Base-by-base conservation (phyloP, 441 rosid species). In the Eruca vesicaria region DNA sequence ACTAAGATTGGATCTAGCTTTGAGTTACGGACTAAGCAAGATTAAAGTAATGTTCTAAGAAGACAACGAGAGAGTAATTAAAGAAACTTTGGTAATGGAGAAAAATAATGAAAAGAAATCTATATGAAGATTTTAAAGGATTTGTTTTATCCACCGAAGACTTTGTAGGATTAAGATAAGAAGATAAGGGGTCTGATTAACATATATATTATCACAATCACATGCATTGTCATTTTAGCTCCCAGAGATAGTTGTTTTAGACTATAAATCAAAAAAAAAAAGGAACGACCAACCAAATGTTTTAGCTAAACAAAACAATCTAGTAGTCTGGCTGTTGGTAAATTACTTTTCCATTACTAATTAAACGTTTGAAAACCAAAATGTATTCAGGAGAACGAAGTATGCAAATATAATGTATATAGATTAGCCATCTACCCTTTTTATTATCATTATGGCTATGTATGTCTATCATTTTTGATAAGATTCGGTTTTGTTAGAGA, bases 11-110 rank as follows among this genome's bases (percentile, higher is more conserved):
- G 75, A 64, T 69, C 41, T 74, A 67, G 77, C 68, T 80, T 75
- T 79, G 82, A 77, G 81, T 82, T 85, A 79, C 57, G 78, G 81
- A 66, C 69, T 68, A 80, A 78, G 87, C 81, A 87, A 83, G 19
- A 71, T 21, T 7, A 26, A n/a, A 29, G 19, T 71, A 15, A 66
- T 36, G 18, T 62, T 18, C 1, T 20, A 52, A 66, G 52, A 15
- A 38, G 31, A 63, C 70, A 61, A 38, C 14, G 32, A 66, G 63
- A 43, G 11, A 61, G 20, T 32, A 63, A 38, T 36, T 66, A 67
- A 68, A 68, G 12, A 74, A 68, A 56, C 53, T 31, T 68, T 69
- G 19, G 16, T 45, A 62, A 68, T 28, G 2, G 31, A 76, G 41
- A 78, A 58, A 56, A 82, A 69, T 52, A 81, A 58, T 60, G 41